A percentile compares a stretch with the other conserved stretches of the same genome.
phyloP scores from a whole-genome alignment of 2,329 filamentous ascomycete genomes.

The Ceratocystis diversiconidia region DNA sequence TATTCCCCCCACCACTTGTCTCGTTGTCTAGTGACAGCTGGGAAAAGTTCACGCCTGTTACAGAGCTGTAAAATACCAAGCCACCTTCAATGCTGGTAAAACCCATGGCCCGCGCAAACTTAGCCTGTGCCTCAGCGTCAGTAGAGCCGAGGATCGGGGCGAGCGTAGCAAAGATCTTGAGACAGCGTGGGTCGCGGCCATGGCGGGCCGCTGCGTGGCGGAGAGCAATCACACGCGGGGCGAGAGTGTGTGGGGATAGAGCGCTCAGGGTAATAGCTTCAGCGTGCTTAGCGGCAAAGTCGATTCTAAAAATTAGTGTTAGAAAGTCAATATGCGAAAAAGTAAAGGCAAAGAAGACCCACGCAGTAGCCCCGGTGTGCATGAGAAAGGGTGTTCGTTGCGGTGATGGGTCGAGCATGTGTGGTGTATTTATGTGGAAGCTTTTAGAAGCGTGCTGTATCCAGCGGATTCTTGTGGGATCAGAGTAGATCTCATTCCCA shows the following conservation, averaged over 20 bases:
- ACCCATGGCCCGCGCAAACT: constrained; percentile 37
- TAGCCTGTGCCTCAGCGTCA: constrained; percentile 39
- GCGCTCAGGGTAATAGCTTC: constrained; percentile 50
- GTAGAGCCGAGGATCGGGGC: constrained; percentile 46
- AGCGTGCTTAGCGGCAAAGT: constrained; percentile 48
- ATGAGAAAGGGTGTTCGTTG: constrained; percentile 51
- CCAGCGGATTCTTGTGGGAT: constrained; percentile 36
- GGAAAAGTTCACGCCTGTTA: constrained; percentile 50
- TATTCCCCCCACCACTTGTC: constrained; percentile 31
- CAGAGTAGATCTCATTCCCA: constrained; percentile 34
- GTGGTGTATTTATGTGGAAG: constrained; percentile 43
- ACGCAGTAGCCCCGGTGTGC: constrained; percentile 47
- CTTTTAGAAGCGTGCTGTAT: constrained; percentile 50
- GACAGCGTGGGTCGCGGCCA: constrained; percentile 37
- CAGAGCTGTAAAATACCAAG: constrained; percentile 50
- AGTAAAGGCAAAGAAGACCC: neutral
- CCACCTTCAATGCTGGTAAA: constrained; percentile 45
- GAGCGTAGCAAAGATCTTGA: constrained; percentile 48
- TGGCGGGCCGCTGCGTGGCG: constrained; percentile 35
- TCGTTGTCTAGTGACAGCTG: constrained; percentile 47
- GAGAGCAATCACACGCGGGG: constrained; percentile 43
- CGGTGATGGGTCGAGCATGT: constrained; percentile 46
- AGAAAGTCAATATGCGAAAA: neutral
- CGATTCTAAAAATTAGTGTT: constrained; percentile 32
- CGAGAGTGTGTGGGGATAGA: constrained; percentile 40